Evolutionary conservation across 208 protist species (phyloP).

Genomic region (Trypanosoma cruzi): DNA sequence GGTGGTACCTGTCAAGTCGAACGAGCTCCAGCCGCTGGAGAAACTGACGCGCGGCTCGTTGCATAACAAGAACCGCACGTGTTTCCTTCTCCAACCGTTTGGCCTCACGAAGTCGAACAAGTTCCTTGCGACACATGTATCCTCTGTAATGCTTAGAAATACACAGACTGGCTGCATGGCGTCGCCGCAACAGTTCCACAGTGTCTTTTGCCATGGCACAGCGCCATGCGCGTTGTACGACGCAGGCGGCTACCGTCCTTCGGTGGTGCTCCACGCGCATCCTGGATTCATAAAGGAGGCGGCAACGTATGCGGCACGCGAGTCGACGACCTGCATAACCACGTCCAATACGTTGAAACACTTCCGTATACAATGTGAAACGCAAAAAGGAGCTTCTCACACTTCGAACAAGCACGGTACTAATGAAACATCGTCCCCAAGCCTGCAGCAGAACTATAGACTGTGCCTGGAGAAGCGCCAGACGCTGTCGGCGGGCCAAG

Average conservation of each 20-base stretch:
- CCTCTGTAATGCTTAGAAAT: slow-evolving; percentile 60
- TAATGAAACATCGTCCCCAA: slow-evolving; percentile 40
- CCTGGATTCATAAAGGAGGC: slow-evolving; percentile 22
- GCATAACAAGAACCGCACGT: slow-evolving; percentile 53
- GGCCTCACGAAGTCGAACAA: slow-evolving; percentile 44
- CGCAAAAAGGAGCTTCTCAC: slow-evolving; percentile 49
- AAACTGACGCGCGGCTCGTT: slow-evolving; percentile 47
- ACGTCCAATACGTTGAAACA: slow-evolving; percentile 63
- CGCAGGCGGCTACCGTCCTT: slow-evolving; percentile 46
- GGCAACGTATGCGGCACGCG: slow-evolving; percentile 20
- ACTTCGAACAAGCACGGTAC: slow-evolving; percentile 47
- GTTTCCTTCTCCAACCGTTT: slow-evolving; percentile 32
- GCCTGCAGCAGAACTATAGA: slow-evolving; percentile 53
- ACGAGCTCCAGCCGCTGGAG: slow-evolving; percentile 36
- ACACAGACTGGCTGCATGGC: slow-evolving; percentile 42
- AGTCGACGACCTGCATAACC: slow-evolving; percentile 46
- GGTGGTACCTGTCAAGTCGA: slow-evolving; percentile 72
- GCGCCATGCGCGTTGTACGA: slow-evolving; percentile 85
- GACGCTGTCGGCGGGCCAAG: slow-evolving; percentile 46
- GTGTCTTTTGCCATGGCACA: slow-evolving; percentile 62
- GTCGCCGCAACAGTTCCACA: slow-evolving; percentile 54
- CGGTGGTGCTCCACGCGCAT: slow-evolving; percentile 35
- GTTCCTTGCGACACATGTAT: slow-evolving; percentile 50
- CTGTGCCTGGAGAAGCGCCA: slow-evolving; percentile 44
- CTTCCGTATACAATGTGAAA: slow-evolving; percentile 38